Conservation (phyloP, 2,329 filamentous ascomycete genomes). For the Cercospora beticola region DNA sequence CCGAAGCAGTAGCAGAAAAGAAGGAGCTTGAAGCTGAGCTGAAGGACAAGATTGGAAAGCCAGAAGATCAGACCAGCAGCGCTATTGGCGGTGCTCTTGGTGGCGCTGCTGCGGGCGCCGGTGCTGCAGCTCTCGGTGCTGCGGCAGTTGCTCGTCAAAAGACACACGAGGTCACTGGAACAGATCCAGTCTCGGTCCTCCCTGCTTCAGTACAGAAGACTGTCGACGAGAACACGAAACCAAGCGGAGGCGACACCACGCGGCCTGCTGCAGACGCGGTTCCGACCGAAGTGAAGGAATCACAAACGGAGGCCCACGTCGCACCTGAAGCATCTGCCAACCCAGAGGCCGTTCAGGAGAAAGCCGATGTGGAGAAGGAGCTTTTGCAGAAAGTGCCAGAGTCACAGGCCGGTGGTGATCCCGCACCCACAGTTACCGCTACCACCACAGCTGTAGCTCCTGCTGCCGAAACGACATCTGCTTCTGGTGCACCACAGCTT, state of each 20-base stretch:
- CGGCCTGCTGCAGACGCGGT: constrained; percentile 23
- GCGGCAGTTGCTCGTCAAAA: constrained; percentile 44
- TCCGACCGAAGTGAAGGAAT: constrained; percentile 32
- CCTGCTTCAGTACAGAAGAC: constrained; percentile 48
- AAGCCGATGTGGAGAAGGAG: constrained; percentile 72
- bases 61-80: constrained; percentile 38
- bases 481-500: constrained; percentile 35
- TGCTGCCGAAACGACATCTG: constrained; percentile 26
- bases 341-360: constrained; percentile 68
- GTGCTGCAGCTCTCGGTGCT: constrained; percentile 43
- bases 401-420: constrained; percentile 45
- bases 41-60: constrained; percentile 58
- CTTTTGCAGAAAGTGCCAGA: constrained; percentile 61
- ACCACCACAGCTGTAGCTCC: constrained; percentile 40
- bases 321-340: constrained; percentile 71
- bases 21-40: constrained; percentile 69
- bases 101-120: constrained; percentile 39
- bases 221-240: constrained; percentile 37
- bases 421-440: constrained; percentile 44
- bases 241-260: constrained; percentile 11
- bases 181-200: constrained; percentile 50
- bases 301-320: constrained; percentile 39
- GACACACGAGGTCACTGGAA: constrained; percentile 42
- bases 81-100: constrained; percentile 43
- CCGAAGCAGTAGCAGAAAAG: constrained; percentile 69